Percentiles rank a stretch among this genome's conserved stretches.
phyloP scores from a whole-genome alignment of 2,329 filamentous ascomycete genomes.

The Raffaelea ambrosiae region DNA sequence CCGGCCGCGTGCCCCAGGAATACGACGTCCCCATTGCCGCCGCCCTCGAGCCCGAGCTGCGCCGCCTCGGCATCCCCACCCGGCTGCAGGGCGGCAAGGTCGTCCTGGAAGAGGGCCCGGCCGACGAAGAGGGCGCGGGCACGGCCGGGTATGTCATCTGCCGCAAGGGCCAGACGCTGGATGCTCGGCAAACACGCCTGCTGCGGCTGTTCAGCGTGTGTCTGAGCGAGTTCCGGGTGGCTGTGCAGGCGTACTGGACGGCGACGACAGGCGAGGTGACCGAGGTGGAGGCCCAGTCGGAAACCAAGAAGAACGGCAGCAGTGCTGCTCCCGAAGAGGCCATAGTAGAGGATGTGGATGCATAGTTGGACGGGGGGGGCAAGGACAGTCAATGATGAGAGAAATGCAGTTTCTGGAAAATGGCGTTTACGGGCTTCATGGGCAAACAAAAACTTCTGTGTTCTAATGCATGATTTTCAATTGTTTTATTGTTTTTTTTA shows the following conservation, averaged over 20 bases:
- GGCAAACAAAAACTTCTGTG: not conserved
- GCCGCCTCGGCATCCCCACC: constrained; percentile 83
- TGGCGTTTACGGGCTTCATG: not conserved
- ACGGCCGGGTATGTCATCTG: constrained; percentile 62
- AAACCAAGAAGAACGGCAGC: not conserved
- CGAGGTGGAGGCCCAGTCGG: constrained; percentile 31
- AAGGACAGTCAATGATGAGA: not conserved
- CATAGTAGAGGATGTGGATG: constrained; percentile 3
- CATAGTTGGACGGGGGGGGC: not conserved
- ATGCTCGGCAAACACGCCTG: constrained; percentile 85
- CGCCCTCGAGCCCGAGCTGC: constrained; percentile 81
- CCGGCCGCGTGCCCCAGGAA: constrained; percentile 68
- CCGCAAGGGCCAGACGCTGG: constrained; percentile 73
- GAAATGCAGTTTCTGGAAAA: not conserved
- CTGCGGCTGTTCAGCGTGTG: constrained; percentile 90
- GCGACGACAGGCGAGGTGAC: constrained; percentile 51
- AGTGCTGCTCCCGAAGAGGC: not conserved
- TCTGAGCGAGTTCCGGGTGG: constrained; percentile 82
- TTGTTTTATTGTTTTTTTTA: not conserved
- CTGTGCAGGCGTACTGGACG: constrained; percentile 66
- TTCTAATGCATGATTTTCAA: not conserved
- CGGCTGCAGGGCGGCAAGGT: constrained; percentile 84
- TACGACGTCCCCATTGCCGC: constrained; percentile 83
- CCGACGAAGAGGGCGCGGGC: constrained; percentile 36
- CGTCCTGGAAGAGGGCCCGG: constrained; percentile 49